phyloP scores from a whole-genome alignment of 495 filamentous ascomycete species.

The Hypoxylon fragiforme region DNA sequence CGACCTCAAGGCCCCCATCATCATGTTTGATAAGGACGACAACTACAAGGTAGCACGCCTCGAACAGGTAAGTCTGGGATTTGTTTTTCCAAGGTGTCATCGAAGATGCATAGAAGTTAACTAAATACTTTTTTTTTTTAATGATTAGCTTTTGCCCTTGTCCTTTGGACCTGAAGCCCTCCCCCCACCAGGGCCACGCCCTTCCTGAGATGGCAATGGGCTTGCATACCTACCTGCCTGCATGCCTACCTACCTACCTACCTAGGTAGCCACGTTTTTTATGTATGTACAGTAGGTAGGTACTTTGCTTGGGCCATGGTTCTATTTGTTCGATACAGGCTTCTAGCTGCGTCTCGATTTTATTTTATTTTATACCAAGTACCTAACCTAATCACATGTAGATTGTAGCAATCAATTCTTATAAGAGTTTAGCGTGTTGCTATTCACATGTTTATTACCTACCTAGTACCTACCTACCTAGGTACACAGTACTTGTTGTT shows the following conservation, averaged over 20 bases:
- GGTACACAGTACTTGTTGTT: no score
- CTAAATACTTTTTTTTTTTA: constrained; percentile 7
- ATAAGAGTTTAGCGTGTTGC: constrained; percentile 7
- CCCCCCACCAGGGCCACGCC: constrained; percentile 35
- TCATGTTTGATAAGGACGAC: constrained; percentile 84
- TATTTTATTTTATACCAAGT: no score
- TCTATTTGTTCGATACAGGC: neutral
- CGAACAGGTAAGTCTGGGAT: constrained; percentile 67
- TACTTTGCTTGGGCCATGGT: no score
- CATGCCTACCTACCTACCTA: neutral
- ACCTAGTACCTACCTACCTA: no score
- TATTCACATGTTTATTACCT: no score
- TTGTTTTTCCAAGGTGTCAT: no score
- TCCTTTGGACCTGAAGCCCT: constrained; percentile 72
- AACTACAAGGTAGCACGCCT: constrained; percentile 71
- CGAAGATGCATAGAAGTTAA: constrained; percentile 20
- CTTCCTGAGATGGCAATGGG: neutral
- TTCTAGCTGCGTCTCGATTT: neutral
- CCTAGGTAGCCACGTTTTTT: no score
- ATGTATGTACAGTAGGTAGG: no score
- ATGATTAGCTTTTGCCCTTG: constrained; percentile 63
- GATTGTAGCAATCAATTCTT: neutral
- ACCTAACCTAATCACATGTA: no score
- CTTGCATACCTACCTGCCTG: neutral
- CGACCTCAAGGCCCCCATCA: constrained; percentile 67